Evolutionary conservation across 176 grass and related monocot genomes (phyloP), one percentile per base, ranked within the genome.

Genomic region (Calamus simplicifolius): DNA sequence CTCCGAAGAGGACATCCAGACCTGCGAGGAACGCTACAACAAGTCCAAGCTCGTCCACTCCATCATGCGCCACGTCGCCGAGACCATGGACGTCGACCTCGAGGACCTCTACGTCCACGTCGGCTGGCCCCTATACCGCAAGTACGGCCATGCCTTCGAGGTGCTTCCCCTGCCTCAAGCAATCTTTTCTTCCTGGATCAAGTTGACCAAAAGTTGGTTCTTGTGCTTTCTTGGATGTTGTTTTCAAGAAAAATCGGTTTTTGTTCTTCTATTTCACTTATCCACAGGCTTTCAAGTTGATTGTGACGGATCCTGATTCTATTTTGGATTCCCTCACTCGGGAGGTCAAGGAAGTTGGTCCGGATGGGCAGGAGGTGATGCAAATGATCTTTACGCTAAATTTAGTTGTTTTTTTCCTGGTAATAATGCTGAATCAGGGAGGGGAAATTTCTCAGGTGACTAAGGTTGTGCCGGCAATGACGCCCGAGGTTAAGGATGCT

Each of bases 61-160:
- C 54, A 95, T 95, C 73, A 95, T 95, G 90, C 90, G 85, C 67
- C 93, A 98, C 54, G 93, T 91, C 52, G 93, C 93, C 17, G 93
- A 98, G 62, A 98, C 93, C 55, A 83, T 92, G 27, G 80, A 72
- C 15, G 16, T 92, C 54, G 88, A 92, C 73, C 79, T 92, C n/a
- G 83, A 92, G 76, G 83, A 85, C 30, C 77, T 92, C 62, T 92
- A 92, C 69, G 74, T 80, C 49, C 73, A 82, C 55, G 73, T 95
- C 52, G 85, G 75, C 2, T 95, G 89, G 89, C 89, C 89, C 3
- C 77, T 95, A 29, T 95, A 89, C 78, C 81, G 89, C 74, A 88
- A 88, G 80, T 95, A 89, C 52, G 78, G 89, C 26, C 89, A 95
- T 57, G 89, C 89, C 28, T 89, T 88, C 48, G 89, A 95, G 79